Evolutionary conservation across 495 filamentous ascomycete genomes (phyloP).

Genomic region (Aspergillus sclerotioniger): DNA sequence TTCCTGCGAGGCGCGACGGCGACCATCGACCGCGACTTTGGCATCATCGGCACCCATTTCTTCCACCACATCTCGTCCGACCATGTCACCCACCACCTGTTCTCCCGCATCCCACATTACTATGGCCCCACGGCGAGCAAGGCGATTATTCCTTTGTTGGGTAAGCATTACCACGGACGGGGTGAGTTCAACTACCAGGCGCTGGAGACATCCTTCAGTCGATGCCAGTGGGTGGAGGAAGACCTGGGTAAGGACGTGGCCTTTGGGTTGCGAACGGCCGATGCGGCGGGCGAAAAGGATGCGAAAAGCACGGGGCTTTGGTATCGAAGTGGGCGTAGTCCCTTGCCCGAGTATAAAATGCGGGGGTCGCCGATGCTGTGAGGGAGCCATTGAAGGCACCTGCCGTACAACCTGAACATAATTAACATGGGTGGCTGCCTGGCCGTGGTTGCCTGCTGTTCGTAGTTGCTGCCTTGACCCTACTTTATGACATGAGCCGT

Average conservation of each 20-base stretch:
- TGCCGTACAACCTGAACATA: too few relatives aligned
- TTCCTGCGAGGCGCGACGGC: constrained; percentile 78
- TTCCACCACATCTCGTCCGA: constrained; percentile 88
- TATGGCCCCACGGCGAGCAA: background rate
- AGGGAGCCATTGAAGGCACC: too few relatives aligned
- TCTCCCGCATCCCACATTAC: constrained; percentile 38
- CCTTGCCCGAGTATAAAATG: background rate
- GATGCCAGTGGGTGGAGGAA: background rate
- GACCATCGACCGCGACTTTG: constrained; percentile 84
- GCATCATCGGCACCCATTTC: constrained; percentile 76
- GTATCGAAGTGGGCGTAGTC: background rate
- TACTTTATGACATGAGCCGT: too few relatives aligned
- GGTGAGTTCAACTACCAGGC: background rate
- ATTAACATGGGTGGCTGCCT: too few relatives aligned
- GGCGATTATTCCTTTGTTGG: background rate
- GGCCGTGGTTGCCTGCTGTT: too few relatives aligned
- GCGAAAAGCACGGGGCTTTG: background rate
- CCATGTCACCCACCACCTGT: constrained; percentile 84
- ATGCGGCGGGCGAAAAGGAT: background rate
- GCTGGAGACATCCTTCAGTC: background rate
- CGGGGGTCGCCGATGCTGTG: background rate
- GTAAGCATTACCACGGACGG: background rate
- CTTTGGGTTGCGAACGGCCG: background rate
- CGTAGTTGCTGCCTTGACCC: too few relatives aligned
- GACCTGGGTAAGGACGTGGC: background rate